Evolutionary conservation across 2,329 filamentous ascomycete species (phyloP), one percentile per base, ranked within the genome.

Genomic region (Zymoseptoria tritici): DNA sequence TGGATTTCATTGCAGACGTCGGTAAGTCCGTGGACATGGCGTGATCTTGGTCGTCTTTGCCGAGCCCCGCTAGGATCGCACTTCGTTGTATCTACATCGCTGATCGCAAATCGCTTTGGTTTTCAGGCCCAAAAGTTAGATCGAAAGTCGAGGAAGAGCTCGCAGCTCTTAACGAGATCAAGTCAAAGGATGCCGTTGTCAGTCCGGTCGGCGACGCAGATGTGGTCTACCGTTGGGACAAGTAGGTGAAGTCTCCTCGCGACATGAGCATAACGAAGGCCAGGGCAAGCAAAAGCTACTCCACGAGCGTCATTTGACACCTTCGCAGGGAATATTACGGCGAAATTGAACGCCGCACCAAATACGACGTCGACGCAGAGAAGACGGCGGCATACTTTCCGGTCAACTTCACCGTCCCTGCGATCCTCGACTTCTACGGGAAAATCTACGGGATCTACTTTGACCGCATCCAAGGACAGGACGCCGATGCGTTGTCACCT

Each of bases 401-500:
- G 5, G 56, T 58, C 11, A 20, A 26, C 9, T 42, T 52, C 7
- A 60, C 58, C 0, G 21, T 57, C 13, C 53, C 55, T 8, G 42
- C 16, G 11, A 55, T 64, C 3, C 49, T 64, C 6, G 56, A 62
- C 9, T 46, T 64, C 2, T 64, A 64, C 42, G 42, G 54, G 3
- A 36, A 57, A 19, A 51, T 64, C 1, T 64, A 55, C 31, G 52
- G 55, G 9, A 31, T 64, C 5, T 51, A 60, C 8, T 64, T 62
- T 26, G 51, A 58, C 19, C 57, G 49, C 22, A 59, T 64, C 19
- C 81, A 79, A 54, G 78, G 81, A 2, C 84, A 86, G 59, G 88
- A 89, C 64, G 80, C 85, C 36, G 80, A 82, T 52, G 78, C 80
- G 62, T 68, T 81, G 42, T 87, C 83, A 62, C 55, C 60, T 1